Percentiles rank a stretch among this genome's conserved stretches.
phyloP scores from a whole-genome alignment of 306 rosid species.

The Psophocarpus tetragonolobus region DNA sequence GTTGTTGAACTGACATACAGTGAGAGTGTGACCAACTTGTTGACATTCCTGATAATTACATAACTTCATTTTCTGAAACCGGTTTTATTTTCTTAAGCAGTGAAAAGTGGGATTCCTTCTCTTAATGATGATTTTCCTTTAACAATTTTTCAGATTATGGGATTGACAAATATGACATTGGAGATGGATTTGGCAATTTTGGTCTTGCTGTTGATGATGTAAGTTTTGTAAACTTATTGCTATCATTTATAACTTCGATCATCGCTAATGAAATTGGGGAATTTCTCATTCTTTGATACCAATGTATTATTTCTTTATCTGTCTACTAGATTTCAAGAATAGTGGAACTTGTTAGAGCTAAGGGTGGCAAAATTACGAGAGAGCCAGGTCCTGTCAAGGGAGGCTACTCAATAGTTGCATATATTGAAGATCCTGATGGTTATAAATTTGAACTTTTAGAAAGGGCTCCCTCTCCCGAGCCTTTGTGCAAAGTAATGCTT shows the following conservation, averaged over 20 bases:
- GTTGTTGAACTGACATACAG: conserved; percentile 87
- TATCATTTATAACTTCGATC: conserved; percentile 13
- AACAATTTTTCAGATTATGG: conserved; percentile 71
- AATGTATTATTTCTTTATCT: conserved; percentile 9
- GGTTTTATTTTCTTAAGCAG: conserved; percentile 21
- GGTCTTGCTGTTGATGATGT: conserved; percentile 96
- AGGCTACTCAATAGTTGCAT: conserved; percentile 64
- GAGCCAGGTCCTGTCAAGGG: conserved; percentile 88
- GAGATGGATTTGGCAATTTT: conserved; percentile 80
- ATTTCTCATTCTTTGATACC: conserved; percentile 27
- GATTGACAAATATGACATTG: conserved; percentile 77
- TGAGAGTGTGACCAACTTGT: conserved; percentile 40
- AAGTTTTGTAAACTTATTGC: conserved; percentile 40
- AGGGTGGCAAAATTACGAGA: conserved; percentile 83
- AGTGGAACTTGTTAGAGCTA: conserved; percentile 83
- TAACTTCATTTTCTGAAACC: conserved; percentile 6
- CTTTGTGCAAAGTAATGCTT: conserved; percentile 96
- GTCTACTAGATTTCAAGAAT: conserved; percentile 71
- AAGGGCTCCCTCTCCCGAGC: conserved; percentile 87
- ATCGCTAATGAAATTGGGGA: too few relatives aligned
- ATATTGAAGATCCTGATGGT: conserved; percentile 96
- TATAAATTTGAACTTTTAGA: conserved; percentile 84
- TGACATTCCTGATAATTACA: conserved; percentile 18
- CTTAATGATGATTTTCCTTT: conserved; percentile 32
- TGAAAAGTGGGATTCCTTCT: conserved; percentile 16